phyloP scores from a whole-genome alignment of 805 yeast genomes.

The Kodamaea neixiangensis region DNA sequence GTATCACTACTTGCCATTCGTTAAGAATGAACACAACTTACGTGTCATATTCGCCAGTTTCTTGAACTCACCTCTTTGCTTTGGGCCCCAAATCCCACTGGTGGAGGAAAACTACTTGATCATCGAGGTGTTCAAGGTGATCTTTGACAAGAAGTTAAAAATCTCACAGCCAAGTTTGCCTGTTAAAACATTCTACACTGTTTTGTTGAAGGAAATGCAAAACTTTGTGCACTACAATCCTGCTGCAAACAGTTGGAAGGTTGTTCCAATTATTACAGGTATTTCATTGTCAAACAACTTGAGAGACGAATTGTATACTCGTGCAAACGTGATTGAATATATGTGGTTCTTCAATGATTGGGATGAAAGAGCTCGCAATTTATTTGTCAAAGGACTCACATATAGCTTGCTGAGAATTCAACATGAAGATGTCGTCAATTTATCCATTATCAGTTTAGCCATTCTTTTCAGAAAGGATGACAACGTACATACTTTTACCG shows the following conservation, averaged over 20 bases:
- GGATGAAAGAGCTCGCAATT: slow-evolving; percentile 29
- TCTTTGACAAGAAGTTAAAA: slow-evolving; percentile 46
- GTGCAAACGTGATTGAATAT: slow-evolving; percentile 26
- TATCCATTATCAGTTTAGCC: slow-evolving; percentile 38
- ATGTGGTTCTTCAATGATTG: slow-evolving; percentile 37
- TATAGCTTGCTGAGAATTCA: slow-evolving; percentile 25
- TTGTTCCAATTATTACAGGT: slow-evolving; percentile 50
- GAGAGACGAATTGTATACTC: slow-evolving; percentile 33
- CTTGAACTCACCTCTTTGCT: slow-evolving; percentile 43
- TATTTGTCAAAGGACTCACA: slow-evolving; percentile 31
- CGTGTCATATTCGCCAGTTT: slow-evolving; percentile 46
- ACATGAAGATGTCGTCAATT: slow-evolving; percentile 25
- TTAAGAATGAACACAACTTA: slow-evolving; percentile 50
- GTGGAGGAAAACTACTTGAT: slow-evolving; percentile 39
- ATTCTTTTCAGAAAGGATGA: slow-evolving; percentile 27
- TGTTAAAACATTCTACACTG: slow-evolving; percentile 44
- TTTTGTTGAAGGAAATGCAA: slow-evolving; percentile 34
- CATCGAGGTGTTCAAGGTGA: slow-evolving; percentile 50
- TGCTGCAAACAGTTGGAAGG: slow-evolving; percentile 43
- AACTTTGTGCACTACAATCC: slow-evolving; percentile 34
- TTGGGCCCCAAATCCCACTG: slow-evolving; percentile 21
- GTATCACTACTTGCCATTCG: slow-evolving; percentile 52
- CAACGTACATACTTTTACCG: slow-evolving; percentile 21
- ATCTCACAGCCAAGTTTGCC: slow-evolving; percentile 51
- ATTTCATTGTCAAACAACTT: slow-evolving; percentile 38